Base-by-base conservation (phyloP, 129 eudicot species). In the Tagetes erecta region DNA sequence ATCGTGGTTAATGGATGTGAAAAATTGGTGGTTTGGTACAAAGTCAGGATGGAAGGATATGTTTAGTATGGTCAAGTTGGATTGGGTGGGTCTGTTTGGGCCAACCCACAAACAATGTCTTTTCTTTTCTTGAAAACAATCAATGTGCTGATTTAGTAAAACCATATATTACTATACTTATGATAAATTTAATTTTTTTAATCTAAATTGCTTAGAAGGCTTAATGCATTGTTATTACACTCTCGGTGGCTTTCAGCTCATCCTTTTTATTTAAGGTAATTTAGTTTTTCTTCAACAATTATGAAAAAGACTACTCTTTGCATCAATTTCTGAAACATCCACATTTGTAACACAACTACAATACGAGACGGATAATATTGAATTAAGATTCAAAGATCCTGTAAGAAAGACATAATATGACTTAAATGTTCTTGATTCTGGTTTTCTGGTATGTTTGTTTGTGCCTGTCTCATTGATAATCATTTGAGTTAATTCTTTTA, bases 11-110 rank as follows among this genome's bases (percentile, higher is more conserved):
- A 7, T 30, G 13, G 71, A 8, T 37, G 55, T 67, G 39, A 38
- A 27, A 66, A 66, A 42, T n/a, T 67, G 71, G 55, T 13, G 64
- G 64, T 30, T 57, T 38, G 64, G 39, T 57, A 53, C 14, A 8
- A 2, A 31, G 35, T 65, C 52, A 65, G 70, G 14, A 13, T 49
- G 1, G 10, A 13, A 13, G 36, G 68, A 37, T 63, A 36, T 63
- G 1, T 63, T 10, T 63, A 64, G 27, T 64, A 38, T 3, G 8
- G 2, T 8, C 51, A 8, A 49, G 8, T 1, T 9, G 73, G 73
- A 13, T 34, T 46, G 59, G 41, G 37, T 66, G 13, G 30, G 68
- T 37, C 13, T 1, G 1, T 52, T 20, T 2, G 2, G 2, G 63
- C 35, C 33, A 35, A 36, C 46, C 13, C 35, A 20, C 35, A 49